A percentile compares a stretch with the other conserved stretches of the same genome.
phyloP scores from a whole-genome alignment of 2,329 filamentous ascomycete genomes.

The Xylaria sp. region DNA sequence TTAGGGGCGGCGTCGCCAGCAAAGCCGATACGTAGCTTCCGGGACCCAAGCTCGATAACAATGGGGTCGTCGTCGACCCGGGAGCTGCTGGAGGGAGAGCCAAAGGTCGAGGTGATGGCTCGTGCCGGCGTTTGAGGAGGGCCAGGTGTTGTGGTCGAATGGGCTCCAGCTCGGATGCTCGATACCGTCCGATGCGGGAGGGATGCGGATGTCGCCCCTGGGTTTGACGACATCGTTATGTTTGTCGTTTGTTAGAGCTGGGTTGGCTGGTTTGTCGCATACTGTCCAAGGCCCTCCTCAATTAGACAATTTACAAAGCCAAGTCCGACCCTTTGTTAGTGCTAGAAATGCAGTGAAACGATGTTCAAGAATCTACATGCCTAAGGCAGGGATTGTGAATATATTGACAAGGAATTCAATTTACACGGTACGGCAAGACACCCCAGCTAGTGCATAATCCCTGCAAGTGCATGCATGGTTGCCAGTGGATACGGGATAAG shows the following conservation, averaged over 20 bases:
- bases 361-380: background rate
- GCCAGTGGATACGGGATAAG: slow-evolving; percentile 44
- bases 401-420: background rate
- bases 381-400: background rate
- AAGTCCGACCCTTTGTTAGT: background rate
- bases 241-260: slow-evolving; percentile 4
- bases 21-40: slow-evolving; percentile 84
- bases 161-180: slow-evolving; percentile 62
- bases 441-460: slow-evolving; percentile 3
- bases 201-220: slow-evolving; percentile 50
- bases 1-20: slow-evolving; percentile 86
- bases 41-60: slow-evolving; percentile 83
- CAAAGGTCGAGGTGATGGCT: slow-evolving; percentile 64
- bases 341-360: slow-evolving; percentile 19
- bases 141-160: slow-evolving; percentile 46
- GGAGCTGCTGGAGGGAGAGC: slow-evolving; percentile 69
- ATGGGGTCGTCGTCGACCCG: slow-evolving; percentile 85
- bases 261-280: slow-evolving; percentile 30
- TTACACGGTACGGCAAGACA: background rate
- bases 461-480: slow-evolving; percentile 40
- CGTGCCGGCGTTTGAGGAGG: slow-evolving; percentile 70
- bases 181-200: slow-evolving; percentile 69
- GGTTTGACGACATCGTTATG: slow-evolving; percentile 57
- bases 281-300: slow-evolving; percentile 1
- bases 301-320: background rate